Base-by-base conservation (phyloP, 257 asterid genomes). In the Cinchona pubescens region DNA sequence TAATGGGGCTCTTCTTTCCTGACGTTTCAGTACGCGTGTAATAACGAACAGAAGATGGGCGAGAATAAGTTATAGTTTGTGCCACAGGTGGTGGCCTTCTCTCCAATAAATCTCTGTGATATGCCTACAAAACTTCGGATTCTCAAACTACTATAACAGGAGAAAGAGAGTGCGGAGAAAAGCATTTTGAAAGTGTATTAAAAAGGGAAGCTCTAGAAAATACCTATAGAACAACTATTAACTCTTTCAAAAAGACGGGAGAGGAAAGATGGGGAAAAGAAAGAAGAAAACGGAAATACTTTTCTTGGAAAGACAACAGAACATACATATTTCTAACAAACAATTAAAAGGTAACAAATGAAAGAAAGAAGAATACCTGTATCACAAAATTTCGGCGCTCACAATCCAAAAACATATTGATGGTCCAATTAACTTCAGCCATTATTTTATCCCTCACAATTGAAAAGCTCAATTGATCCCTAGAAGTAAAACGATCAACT, bases 401-500 rank as follows among this genome's bases (percentile, higher is more conserved):
- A 45, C 99, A 94, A 76, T 94, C 99, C 73, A 89, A 86, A 87
- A 94, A 94, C 98, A 94, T 94, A 78, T 79, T 85, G 83, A 88
- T 76, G 74, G 79, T 82, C 98, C 97, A 95, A 76, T 87, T 82
- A 72, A 88, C 92, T 82, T 86, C 77, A 75, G 93, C 85, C 62
- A 79, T 77, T 19, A 95, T 69, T 87, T 86, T 92, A 75, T 95
- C 98, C 87, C 99, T 87, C 79, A 92, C 98, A 18, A 94, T 92
- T 80, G 99, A 85, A 85, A 95, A 92, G 83, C 99, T 95, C 88
- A 95, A 83, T 81, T 95, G 99, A 80, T 95, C 99, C 83, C 97
- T 82, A 51, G 99, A 81, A 69, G 99, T 95, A 83, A 95, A 95
- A 42, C 98, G 87, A 75, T 95, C 99, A 75, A 95, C 98, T 87